Conservation (phyloP, 1,139 yeast genomes). For the Arxiozyma heterogenica region DNA sequence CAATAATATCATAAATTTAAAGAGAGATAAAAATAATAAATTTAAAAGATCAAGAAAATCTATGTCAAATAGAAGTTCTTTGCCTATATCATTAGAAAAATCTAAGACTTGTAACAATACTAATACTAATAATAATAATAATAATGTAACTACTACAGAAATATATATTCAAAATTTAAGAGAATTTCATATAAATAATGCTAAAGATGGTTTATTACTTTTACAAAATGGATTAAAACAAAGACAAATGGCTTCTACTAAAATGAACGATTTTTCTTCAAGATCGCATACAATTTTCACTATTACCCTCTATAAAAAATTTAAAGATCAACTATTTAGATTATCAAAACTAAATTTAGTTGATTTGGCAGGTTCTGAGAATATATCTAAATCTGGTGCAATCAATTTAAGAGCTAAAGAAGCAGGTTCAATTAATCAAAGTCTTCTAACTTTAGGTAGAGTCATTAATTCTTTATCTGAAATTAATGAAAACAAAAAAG, state of each 20-base stretch:
- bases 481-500: not conserved
- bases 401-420: constrained; percentile 53
- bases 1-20: constrained; percentile 4
- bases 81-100: constrained; percentile 2
- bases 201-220: constrained; percentile 45
- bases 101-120: not conserved
- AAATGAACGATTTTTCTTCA: constrained; percentile 59
- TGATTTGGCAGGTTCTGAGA: constrained; percentile 74
- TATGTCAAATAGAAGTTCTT: constrained; percentile 2
- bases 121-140: constrained; percentile 12
- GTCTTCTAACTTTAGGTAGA: constrained; percentile 54
- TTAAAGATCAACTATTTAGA: constrained; percentile 27
- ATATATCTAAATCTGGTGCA: constrained; percentile 52
- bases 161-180: constrained; percentile 47
- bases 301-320: constrained; percentile 43
- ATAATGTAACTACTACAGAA: constrained; percentile 15
- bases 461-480: constrained; percentile 49
- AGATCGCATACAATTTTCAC: constrained; percentile 70
- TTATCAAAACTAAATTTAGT: constrained; percentile 66
- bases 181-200: constrained; percentile 45
- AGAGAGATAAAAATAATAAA: not conserved
- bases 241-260: constrained; percentile 60
- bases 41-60: not conserved
- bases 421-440: constrained; percentile 61
- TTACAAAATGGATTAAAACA: constrained; percentile 47